Base-by-base conservation (phyloP, 2,329 filamentous ascomycete species). In the Colletotrichum gigasporum region DNA sequence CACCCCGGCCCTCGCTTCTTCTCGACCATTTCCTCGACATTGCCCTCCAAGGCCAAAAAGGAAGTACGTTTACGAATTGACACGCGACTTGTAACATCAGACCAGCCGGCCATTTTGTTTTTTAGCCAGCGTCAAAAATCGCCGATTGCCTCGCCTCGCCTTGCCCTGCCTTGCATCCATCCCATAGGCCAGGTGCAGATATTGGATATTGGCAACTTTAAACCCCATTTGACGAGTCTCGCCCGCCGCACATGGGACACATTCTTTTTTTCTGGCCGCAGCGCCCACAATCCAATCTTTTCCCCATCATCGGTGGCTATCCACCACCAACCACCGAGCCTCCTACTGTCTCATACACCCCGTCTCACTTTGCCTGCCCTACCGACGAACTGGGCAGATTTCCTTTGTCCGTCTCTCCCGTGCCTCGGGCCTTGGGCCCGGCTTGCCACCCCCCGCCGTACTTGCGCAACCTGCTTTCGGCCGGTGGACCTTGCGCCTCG, bases 401-500 rank as follows among this genome's bases (percentile, higher is more conserved):
- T 54, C 20, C 37, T 44, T 39, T 32, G 28, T 59, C 26, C 26
- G 14, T 34, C 24, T n/a, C 11, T 50, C 42, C 28, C 35, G n/a
- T 35, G 58, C 44, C 16, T 58, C 53, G 30, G 44, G 22, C 44
- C 34, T 14, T 20, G 30, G 14, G 18, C 37, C 24, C 24, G 22
- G n/a, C 32, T 32, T 37, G 18, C 26, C 28, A 48, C 41, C 37
- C 20, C n/a, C 32, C n/a, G 37, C 26, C 44, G n/a, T n/a, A n/a
- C 53, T 28, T 26, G 44, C 14, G 41, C 44, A 51, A 28, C 53
- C 54, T 58, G 55, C 56, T 61, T 60, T 35, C 26, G 55, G 61
- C 26, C 39, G 48, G 55, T 61, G 47, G 47, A 34, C 26, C 60
- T 52, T 30, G 16, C 20, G 41, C 26, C 16, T 22, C 35, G 41